Base-by-base conservation (phyloP, 140 eudicot species). In the Flaveria floridana region DNA sequence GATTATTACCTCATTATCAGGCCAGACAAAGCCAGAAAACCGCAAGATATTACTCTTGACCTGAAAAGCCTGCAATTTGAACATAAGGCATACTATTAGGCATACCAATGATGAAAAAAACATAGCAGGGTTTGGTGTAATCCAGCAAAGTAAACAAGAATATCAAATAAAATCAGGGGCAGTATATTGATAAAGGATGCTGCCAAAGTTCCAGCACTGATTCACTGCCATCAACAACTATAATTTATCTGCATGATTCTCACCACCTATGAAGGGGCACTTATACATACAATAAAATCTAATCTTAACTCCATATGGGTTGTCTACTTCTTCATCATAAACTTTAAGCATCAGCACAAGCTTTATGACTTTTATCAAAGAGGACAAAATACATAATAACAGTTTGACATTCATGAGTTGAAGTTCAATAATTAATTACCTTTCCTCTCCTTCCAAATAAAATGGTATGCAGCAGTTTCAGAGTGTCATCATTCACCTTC, bases 1-100 rank as follows among this genome's bases (percentile, higher is more conserved):
- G 30, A 9, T 28, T 37, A 69, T 76, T 87, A 91, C 99, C 96
- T 90, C 99, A 84, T 91, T 84, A 7, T 78, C 95, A 81, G 79
- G 86, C 91, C 95, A 91, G 25, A 84, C 95, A 84, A 88, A 94
- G 34, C 99, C 99, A 78, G 99, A 94, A 85, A 91, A 94, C 77
- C 86, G 85, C 65, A 88, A 87, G 37, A 94, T 85, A 72, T 94
- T 94, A 42, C 67, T 84, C 88, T 94, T 94, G 70, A 90, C 25
- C 76, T 84, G 95, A 42, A 76, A 67, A 47, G 97, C 96, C 99
- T 94, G 92, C 88, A 76, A 67, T 23, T 78, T 51, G 61, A 77
- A 72, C 53, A 9, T 21, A 65, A 34, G 39, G 50, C 44, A 64
- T 7, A 7, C 7, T 34, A 64, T 64, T 34, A 72, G 21, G 44